Evolutionary conservation across 1,284 basidiomycete genomes (phyloP).

Genomic region (Lentinus polychrous): DNA sequence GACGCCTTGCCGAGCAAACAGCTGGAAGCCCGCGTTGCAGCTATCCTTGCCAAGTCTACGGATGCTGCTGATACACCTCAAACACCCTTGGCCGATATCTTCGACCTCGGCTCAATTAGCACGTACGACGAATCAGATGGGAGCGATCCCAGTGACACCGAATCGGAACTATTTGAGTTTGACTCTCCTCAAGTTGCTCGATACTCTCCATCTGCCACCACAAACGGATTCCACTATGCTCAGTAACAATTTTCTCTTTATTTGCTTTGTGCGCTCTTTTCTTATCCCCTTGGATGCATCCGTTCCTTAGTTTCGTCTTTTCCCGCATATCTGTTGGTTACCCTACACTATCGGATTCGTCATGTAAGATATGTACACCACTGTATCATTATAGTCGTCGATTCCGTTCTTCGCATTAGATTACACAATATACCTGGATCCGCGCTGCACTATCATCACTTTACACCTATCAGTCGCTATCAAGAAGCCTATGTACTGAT

Average conservation of each 20-base stretch:
- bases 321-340: background rate
- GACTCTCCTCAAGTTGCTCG: constrained; percentile 34
- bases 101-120: constrained; percentile 45
- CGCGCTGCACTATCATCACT: too few species aligned
- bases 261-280: background rate
- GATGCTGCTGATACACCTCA: constrained; percentile 48
- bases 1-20: constrained; percentile 42
- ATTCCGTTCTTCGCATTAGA: background rate
- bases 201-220: background rate
- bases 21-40: constrained; percentile 70
- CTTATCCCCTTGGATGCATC: background rate
- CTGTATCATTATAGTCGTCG: background rate
- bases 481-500: too few species aligned
- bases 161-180: constrained; percentile 64
- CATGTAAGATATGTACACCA: background rate
- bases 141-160: constrained; percentile 44
- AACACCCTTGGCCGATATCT: constrained; percentile 74
- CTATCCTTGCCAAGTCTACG: constrained; percentile 71
- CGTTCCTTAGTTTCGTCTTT: background rate
- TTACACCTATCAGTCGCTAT: too few species aligned
- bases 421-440: too few species aligned
- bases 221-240: constrained; percentile 7
- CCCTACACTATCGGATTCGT: background rate
- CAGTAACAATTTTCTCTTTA: background rate
- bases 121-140: constrained; percentile 36